Conservation (phyloP, 2,329 filamentous ascomycete genomes). For the Colletotrichum theobromicola region DNA sequence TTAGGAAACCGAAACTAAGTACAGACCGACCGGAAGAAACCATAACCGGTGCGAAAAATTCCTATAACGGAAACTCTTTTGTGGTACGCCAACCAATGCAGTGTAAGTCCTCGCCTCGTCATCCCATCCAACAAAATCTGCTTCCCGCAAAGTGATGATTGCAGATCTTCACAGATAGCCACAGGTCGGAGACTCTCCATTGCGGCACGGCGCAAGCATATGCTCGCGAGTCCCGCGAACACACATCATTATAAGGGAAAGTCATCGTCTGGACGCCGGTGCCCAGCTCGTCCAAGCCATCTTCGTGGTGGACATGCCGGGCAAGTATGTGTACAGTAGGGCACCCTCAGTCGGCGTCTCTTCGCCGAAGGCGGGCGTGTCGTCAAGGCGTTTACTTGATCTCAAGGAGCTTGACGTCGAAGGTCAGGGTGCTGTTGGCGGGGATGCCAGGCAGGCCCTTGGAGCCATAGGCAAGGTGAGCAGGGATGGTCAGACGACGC, state of each 20-base stretch:
- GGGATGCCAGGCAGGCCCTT: slow-evolving; percentile 85
- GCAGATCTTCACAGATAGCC: slow-evolving; percentile 47
- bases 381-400: slow-evolving; percentile 68
- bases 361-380: neutral
- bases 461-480: slow-evolving; percentile 88
- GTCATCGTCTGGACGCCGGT: slow-evolving; percentile 4
- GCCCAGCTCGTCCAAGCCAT: slow-evolving; percentile 2
- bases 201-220: slow-evolving; percentile 38
- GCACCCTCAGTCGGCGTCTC: slow-evolving; percentile 6
- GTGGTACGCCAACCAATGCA: slow-evolving; percentile 57
- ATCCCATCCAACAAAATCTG: slow-evolving; percentile 48
- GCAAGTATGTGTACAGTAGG: slow-evolving; percentile 15
- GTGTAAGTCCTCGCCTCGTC: slow-evolving; percentile 54
- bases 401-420: slow-evolving; percentile 87
- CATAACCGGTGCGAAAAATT: slow-evolving; percentile 8
- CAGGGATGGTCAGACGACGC: slow-evolving; percentile 88
- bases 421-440: slow-evolving; percentile 86
- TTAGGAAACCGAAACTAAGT: slow-evolving; percentile 16
- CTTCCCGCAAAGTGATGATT: slow-evolving; percentile 36
- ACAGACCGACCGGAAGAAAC: slow-evolving; percentile 22
- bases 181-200: slow-evolving; percentile 53
- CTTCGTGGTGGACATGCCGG: neutral
- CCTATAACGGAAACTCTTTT: slow-evolving; percentile 33
- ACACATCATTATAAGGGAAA: slow-evolving; percentile 24
- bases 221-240: slow-evolving; percentile 20